Percentiles rank a stretch among this genome's conserved stretches.
phyloP scores from a whole-genome alignment of 1,284 basidiomycete genomes.

The Cutaneotrichosporon spelunceum region DNA sequence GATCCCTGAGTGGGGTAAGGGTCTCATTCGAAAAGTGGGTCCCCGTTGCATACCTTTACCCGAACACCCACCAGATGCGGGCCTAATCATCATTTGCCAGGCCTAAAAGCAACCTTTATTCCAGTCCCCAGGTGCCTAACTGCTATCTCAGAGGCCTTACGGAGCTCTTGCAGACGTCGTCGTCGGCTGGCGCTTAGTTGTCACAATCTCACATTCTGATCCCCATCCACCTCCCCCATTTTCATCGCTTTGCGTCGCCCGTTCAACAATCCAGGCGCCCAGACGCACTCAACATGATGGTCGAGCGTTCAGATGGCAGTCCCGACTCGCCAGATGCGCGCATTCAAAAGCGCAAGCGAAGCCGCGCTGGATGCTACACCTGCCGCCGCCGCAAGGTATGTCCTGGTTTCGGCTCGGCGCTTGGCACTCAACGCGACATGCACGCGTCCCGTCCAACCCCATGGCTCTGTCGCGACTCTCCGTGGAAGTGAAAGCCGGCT shows the following conservation, averaged over 20 bases:
- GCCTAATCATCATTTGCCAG: neutral
- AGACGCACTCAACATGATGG: neutral
- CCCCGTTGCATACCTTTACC: neutral
- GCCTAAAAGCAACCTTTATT: neutral
- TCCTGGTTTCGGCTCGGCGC: neutral
- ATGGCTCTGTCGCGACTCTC: too few species aligned
- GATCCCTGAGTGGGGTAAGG: neutral
- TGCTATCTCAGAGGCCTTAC: neutral
- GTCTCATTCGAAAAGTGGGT: neutral
- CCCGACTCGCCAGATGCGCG: slow-evolving; percentile 5
- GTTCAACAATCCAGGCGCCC: neutral
- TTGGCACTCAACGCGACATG: neutral
- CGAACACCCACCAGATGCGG: neutral
- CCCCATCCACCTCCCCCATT: neutral
- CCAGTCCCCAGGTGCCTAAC: neutral
- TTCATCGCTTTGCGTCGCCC: neutral
- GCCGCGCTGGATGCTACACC: slow-evolving; percentile 27
- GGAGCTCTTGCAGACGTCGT: too few species aligned
- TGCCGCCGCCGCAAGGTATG: slow-evolving; percentile 27
- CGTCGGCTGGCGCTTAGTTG: neutral
- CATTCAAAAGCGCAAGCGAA: slow-evolving; percentile 22
- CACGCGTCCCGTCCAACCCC: neutral
- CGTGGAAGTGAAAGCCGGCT: neutral
- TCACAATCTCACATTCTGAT: neutral
- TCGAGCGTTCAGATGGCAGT: slow-evolving; percentile 10